Conservation (phyloP, 106 monocot genomes). For the Xerophyta viscosa region DNA sequence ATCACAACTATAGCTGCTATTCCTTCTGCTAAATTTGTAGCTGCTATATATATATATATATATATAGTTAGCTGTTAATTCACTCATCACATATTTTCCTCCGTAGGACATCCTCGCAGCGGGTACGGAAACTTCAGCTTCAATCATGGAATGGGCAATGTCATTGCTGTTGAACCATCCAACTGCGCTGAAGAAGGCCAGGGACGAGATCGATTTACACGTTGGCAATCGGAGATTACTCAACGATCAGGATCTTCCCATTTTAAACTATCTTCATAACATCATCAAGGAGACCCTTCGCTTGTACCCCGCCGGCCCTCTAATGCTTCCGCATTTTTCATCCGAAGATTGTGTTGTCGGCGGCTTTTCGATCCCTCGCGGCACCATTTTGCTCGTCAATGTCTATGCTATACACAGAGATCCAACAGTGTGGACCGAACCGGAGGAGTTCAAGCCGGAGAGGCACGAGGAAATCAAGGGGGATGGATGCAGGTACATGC, state of each 20-base stretch:
- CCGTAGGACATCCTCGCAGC: not conserved
- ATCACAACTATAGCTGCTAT: not conserved
- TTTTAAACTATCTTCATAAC: not conserved
- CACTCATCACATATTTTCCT: no score
- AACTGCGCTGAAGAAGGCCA: not conserved
- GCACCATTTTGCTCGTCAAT: constrained; percentile 30
- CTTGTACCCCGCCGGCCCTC: constrained; percentile 11
- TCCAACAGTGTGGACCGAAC: constrained; percentile 17
- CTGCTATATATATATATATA: not conserved
- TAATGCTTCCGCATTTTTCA: constrained; percentile 18
- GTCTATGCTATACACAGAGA: constrained; percentile 22
- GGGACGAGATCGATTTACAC: not conserved
- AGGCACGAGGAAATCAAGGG: not conserved
- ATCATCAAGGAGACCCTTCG: constrained; percentile 12
- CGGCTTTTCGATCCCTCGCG: constrained; percentile 14
- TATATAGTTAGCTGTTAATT: not conserved
- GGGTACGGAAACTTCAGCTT: constrained; percentile 22
- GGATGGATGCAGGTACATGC: constrained; percentile 9
- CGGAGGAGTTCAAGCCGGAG: constrained; percentile 11
- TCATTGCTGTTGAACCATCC: not conserved
- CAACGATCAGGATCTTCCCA: not conserved
- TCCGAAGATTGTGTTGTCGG: constrained; percentile 10
- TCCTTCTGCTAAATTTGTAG: no score
- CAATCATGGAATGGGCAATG: constrained; percentile 23
- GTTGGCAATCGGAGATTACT: not conserved